These are phyloP conservation scores for Camelina hispida DNA, from an alignment of 345 rosid genomes.

Conservation along the genomic window DNA sequence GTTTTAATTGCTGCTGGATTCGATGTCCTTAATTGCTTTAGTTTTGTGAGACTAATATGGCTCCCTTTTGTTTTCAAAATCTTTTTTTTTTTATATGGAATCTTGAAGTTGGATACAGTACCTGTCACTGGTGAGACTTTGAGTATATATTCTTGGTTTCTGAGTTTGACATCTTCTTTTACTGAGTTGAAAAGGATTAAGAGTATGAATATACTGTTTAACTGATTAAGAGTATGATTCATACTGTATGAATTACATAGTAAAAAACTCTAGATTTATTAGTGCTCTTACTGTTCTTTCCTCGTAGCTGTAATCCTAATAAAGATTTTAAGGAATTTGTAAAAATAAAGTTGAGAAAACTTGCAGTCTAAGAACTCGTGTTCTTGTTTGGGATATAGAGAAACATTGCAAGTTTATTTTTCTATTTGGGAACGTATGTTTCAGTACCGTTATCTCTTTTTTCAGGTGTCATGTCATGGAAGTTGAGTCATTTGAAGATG, in stretches of 20 bases:
- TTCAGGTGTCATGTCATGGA: slow-evolving; percentile 98
- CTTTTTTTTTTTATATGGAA: slow-evolving; percentile 29
- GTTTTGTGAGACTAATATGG: slow-evolving; percentile 21
- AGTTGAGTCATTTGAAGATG: slow-evolving; percentile 89
- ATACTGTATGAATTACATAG: background rate
- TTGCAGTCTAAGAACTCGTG: background rate
- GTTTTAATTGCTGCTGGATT: background rate
- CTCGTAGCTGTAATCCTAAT: background rate
- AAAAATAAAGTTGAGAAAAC: background rate
- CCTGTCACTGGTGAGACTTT: slow-evolving; percentile 90
- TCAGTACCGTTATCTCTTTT: slow-evolving; percentile 16
- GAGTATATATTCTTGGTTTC: background rate
- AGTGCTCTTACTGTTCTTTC: background rate
- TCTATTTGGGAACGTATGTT: slow-evolving; percentile 1
- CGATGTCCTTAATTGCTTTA: background rate
- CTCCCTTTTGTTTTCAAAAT: slow-evolving; percentile 35
- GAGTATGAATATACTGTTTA: background rate
- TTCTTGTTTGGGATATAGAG: slow-evolving; percentile 12
- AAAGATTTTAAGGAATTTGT: background rate
- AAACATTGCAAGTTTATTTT: background rate
- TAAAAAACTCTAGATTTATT: slow-evolving; percentile 1
- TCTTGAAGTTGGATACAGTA: slow-evolving; percentile 95
- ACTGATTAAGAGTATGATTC: background rate
- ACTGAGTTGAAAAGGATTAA: background rate
- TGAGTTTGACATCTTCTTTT: slow-evolving; percentile 2